Evolutionary conservation across 768 basidiomycete genomes (phyloP).

Genomic region (Trametes sanguinea): DNA sequence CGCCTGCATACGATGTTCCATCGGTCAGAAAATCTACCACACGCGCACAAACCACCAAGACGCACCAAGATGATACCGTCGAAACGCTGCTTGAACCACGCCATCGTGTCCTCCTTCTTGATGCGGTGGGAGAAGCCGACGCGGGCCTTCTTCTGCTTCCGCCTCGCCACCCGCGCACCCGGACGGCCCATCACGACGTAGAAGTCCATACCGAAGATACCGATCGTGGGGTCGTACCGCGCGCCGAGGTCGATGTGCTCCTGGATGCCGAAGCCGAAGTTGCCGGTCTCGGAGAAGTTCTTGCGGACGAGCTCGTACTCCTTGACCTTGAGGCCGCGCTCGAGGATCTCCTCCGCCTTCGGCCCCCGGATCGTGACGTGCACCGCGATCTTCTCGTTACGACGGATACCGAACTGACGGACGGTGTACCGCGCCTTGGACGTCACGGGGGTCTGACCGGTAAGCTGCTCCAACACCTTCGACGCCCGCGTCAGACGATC

Average conservation of each 20-base stretch:
- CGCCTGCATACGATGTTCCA: constrained; percentile 12
- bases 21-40: not conserved
- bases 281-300: constrained; percentile 98
- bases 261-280: constrained; percentile 99
- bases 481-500: constrained; percentile 98
- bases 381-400: constrained; percentile 99
- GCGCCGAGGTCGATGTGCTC: constrained; percentile 99
- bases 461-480: constrained; percentile 99
- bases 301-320: constrained; percentile 97
- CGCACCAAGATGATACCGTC: constrained; percentile 94
- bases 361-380: constrained; percentile 99
- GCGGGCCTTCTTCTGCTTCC: constrained; percentile 86
- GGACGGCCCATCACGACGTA: constrained; percentile 97
- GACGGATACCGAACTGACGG: constrained; percentile 97
- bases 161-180: constrained; percentile 85
- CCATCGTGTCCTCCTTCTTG: constrained; percentile 94
- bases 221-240: constrained; percentile 96
- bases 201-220: constrained; percentile 99
- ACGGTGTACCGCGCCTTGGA: constrained; percentile 99
- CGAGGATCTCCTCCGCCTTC: constrained; percentile 99
- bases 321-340: constrained; percentile 99
- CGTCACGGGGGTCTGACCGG: constrained; percentile 98
- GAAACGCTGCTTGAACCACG: constrained; percentile 99
- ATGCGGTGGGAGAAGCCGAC: constrained; percentile 89
- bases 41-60: constrained; percentile 12